Conservation (phyloP, 2,329 filamentous ascomycete species). For the Alternaria ethzedia region DNA sequence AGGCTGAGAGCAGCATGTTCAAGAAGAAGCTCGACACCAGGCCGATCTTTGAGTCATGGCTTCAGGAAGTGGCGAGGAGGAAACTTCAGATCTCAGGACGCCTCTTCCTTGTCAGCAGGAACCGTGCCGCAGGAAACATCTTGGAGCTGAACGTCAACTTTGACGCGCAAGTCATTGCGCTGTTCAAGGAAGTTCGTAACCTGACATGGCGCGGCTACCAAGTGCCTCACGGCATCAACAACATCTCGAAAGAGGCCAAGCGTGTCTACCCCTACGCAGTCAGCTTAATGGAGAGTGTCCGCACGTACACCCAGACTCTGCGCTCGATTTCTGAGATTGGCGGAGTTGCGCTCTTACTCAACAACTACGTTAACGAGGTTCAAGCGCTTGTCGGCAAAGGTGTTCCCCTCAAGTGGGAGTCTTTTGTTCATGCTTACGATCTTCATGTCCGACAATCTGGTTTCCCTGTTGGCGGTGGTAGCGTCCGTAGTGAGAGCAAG, state of each 20-base stretch:
- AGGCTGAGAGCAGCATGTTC: slow-evolving; percentile 90
- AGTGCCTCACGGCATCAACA: slow-evolving; percentile 92
- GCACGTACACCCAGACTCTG: slow-evolving; percentile 87
- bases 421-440: slow-evolving; percentile 96
- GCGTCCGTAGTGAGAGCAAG: slow-evolving; percentile 75
- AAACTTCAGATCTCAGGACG: slow-evolving; percentile 92
- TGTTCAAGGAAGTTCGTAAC: slow-evolving; percentile 99
- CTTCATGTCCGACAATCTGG: slow-evolving; percentile 74
- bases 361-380: slow-evolving; percentile 90
- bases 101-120: slow-evolving; percentile 86
- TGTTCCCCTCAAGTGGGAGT: slow-evolving; percentile 92
- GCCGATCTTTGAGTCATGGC: slow-evolving; percentile 94
- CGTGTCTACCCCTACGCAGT: slow-evolving; percentile 97
- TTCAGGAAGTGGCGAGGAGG: slow-evolving; percentile 84
- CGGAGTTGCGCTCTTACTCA: slow-evolving; percentile 84
- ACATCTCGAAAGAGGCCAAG: slow-evolving; percentile 98
- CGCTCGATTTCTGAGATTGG: slow-evolving; percentile 84
- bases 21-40: slow-evolving; percentile 94
- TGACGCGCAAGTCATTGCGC: slow-evolving; percentile 91
- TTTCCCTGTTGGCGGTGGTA: slow-evolving; percentile 65
- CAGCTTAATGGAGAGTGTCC: slow-evolving; percentile 98
- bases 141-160: slow-evolving; percentile 95
- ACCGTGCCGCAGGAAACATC: slow-evolving; percentile 87
- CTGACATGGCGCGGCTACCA: slow-evolving; percentile 93
- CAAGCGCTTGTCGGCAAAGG: slow-evolving; percentile 85